Base-by-base conservation (phyloP, 2,329 filamentous ascomycete genomes). In the Chaetomium sp. region DNA sequence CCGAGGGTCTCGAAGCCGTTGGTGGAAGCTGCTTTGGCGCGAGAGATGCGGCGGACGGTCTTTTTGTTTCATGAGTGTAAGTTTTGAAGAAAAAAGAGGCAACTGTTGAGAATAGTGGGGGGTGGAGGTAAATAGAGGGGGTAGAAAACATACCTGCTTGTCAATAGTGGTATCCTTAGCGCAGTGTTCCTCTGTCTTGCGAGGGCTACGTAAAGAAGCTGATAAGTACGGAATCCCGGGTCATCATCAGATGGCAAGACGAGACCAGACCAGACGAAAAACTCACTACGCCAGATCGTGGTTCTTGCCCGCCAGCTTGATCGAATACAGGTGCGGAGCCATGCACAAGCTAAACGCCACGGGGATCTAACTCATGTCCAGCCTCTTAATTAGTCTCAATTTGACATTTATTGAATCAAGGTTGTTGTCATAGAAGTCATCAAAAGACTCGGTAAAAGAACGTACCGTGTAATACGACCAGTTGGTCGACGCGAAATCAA, bases 1-100 rank as follows among this genome's bases (percentile, higher is more conserved):
- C 72, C 73, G 9, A 78, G 58, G 3, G 72, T 74, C 66, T 78
- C 75, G 59, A 75, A 70, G 58, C 68, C 72, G 62, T 78, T 78
- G 41, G 67, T 64, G 5, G 68, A 62, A 8, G 67, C 67, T 1
- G 65, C 63, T 12, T 62, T 61, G 56, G 65, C 67, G 45, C 67
- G 65, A 27, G 53, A 44, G 61, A 68, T 61, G 53, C 64, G 64
- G 34, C 50, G 50, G 19, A 59, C 42, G n/a, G 37, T 59, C 59
- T 67, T 12, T 33, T 10, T 14, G n/a, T n/a, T 6, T 35, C 27
- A 47, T 53, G 3, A 52, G 33, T 8, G 14, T 37, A 11, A 34
- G 5, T 42, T 33, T 27, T 27, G 3, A 27, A 27, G 19, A 27
- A 27, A 3, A 3, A 27, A 27, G 19, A 27, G 2, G 19, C 3